A percentile compares a stretch with the other conserved stretches of the same genome.
These are phyloP conservation scores for Ascochyta clinopodiicola DNA, from an alignment of 2,329 filamentous ascomycete species.

Conservation along the genomic window DNA sequence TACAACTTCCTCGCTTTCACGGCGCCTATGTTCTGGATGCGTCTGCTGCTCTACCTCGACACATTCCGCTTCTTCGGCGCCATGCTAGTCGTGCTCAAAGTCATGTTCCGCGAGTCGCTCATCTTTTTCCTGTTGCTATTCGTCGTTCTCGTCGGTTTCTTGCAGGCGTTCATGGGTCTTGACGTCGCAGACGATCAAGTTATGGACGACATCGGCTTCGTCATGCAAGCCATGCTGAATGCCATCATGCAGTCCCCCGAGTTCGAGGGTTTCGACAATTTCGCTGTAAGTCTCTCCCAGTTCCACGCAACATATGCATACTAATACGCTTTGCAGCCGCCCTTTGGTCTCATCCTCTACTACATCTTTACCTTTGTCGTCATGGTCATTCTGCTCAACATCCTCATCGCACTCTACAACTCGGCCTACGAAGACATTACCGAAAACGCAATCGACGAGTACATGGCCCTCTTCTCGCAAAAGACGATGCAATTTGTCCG, in stretches of 20 bases:
- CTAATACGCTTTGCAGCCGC: slow-evolving; percentile 57
- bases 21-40: slow-evolving; percentile 96
- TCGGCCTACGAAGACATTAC: slow-evolving; percentile 95
- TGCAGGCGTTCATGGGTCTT: slow-evolving; percentile 93
- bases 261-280: slow-evolving; percentile 86
- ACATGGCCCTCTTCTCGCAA: slow-evolving; percentile 87
- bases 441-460: slow-evolving; percentile 91
- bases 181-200: slow-evolving; percentile 77
- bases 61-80: slow-evolving; percentile 94
- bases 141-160: slow-evolving; percentile 83
- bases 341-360: slow-evolving; percentile 93
- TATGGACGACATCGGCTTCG: slow-evolving; percentile 71
- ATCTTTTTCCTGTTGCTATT: slow-evolving; percentile 94
- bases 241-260: slow-evolving; percentile 91
- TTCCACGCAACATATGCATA: not conserved
- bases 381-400: slow-evolving; percentile 93
- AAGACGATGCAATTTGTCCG: slow-evolving; percentile 98
- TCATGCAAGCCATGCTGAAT: slow-evolving; percentile 83
- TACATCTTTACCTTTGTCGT: slow-evolving; percentile 98
- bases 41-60: slow-evolving; percentile 90
- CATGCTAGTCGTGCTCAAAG: slow-evolving; percentile 94
- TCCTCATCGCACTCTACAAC: slow-evolving; percentile 97
- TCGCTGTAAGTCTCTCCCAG: slow-evolving; percentile 59
- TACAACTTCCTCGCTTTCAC: slow-evolving; percentile 95
- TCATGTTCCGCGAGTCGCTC: slow-evolving; percentile 71